These are phyloP conservation scores for Lactifluus rugatus DNA, from an alignment of 768 basidiomycete species.

Conservation along the genomic window DNA sequence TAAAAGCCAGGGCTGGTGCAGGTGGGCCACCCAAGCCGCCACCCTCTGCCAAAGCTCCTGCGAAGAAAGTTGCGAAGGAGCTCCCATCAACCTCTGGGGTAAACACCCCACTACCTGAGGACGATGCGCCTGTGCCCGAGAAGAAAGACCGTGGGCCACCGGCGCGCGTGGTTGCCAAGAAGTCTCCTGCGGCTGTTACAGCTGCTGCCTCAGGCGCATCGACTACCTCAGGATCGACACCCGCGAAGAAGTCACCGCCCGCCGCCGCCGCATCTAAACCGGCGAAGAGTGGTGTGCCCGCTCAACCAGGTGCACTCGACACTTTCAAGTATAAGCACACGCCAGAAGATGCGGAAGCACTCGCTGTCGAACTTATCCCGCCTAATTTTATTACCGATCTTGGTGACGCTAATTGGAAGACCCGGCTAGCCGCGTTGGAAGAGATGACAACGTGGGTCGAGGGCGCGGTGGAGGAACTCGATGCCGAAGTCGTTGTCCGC, in stretches of 20 bases:
- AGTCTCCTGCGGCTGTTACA: constrained; percentile 33
- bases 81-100: constrained; percentile 23
- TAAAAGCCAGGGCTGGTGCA: constrained; percentile 71
- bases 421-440: constrained; percentile 76
- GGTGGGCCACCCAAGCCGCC: constrained; percentile 35
- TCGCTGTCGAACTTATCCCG: constrained; percentile 68
- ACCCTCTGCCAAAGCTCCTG: constrained; percentile 6
- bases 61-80: constrained; percentile 27
- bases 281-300: constrained; percentile 39
- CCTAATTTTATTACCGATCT: constrained; percentile 58
- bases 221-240: constrained; percentile 24
- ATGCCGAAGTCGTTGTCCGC: constrained; percentile 83
- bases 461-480: constrained; percentile 49
- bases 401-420: constrained; percentile 90
- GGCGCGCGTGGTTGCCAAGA: constrained; percentile 47
- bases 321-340: constrained; percentile 86
- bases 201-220: constrained; percentile 22
- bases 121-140: constrained; percentile 25
- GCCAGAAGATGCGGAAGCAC: constrained; percentile 82
- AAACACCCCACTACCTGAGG: constrained; percentile 26
- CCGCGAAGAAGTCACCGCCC: constrained; percentile 37
- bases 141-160: constrained; percentile 41
- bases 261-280: constrained; percentile 31
- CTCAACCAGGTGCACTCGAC: constrained; percentile 53
- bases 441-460: constrained; percentile 81